phyloP scores from a whole-genome alignment of 1,139 yeast species.

The Pichia sp. region DNA sequence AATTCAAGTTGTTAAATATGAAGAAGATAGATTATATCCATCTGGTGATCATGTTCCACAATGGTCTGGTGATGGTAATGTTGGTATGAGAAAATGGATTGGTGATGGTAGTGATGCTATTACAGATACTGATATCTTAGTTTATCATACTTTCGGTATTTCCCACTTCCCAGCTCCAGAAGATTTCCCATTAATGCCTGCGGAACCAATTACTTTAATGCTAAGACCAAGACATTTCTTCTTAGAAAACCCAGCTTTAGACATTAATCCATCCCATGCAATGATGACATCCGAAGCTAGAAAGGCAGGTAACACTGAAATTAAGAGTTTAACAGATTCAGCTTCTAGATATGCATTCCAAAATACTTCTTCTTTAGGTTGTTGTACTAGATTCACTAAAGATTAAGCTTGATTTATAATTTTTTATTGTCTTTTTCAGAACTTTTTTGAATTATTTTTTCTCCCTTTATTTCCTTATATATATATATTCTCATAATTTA shows the following conservation, averaged over 20 bases:
- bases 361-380: conserved; percentile 21
- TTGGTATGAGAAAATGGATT: conserved; percentile 70
- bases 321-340: conserved; percentile 46
- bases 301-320: conserved; percentile 34
- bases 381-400: conserved; percentile 22
- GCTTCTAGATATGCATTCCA: conserved; percentile 40
- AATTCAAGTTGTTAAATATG: conserved; percentile 64
- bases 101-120: conserved; percentile 58
- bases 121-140: conserved; percentile 63
- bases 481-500: no score
- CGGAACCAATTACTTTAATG: conserved; percentile 69
- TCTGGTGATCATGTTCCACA: conserved; percentile 78
- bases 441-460: not conserved
- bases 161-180: conserved; percentile 87
- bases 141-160: conserved; percentile 78
- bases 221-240: conserved; percentile 77
- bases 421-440: not conserved
- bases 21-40: conserved; percentile 64
- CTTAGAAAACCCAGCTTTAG: conserved; percentile 69
- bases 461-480: no score
- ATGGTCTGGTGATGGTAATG: conserved; percentile 67
- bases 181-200: conserved; percentile 87
- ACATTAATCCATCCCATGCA: conserved; percentile 64
- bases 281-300: conserved; percentile 57
- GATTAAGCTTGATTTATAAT: not conserved